phyloP scores from a whole-genome alignment of 2,329 filamentous ascomycete genomes.

The Cercospora nicotianae region DNA sequence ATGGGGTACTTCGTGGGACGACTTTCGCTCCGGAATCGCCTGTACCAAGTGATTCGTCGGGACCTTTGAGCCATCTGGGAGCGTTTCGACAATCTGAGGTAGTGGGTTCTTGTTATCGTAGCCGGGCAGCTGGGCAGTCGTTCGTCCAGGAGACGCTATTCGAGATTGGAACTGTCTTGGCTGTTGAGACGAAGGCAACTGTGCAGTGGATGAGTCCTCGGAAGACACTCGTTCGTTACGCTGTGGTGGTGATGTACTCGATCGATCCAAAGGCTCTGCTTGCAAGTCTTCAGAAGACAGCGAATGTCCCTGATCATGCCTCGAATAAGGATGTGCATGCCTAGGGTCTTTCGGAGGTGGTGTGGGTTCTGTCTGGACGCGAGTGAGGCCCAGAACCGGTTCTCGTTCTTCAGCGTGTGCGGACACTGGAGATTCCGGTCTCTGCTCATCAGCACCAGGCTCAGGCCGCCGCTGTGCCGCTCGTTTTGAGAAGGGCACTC shows the following conservation, averaged over 20 bases:
- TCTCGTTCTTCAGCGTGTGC: constrained; percentile 38
- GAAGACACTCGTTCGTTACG: constrained; percentile 19
- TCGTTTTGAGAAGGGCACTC: constrained; percentile 73
- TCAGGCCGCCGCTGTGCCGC: constrained; percentile 63
- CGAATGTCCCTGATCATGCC: constrained; percentile 44
- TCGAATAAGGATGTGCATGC: constrained; percentile 64
- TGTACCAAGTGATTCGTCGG: constrained; percentile 31
- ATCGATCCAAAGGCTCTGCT: constrained; percentile 13
- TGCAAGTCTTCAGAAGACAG: constrained; percentile 36
- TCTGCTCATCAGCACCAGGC: constrained; percentile 56
- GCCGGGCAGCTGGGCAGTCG: constrained; percentile 54
- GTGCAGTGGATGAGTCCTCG: constrained; percentile 35
- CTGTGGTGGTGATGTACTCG: constrained; percentile 12
- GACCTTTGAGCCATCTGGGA: constrained; percentile 39
- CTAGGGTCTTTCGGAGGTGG: constrained; percentile 43
- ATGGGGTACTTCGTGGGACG: constrained; percentile 41
- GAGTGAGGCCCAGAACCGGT: constrained; percentile 55
- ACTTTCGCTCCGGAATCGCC: constrained; percentile 53
- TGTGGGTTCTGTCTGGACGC: constrained; percentile 70
- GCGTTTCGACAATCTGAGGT: constrained; percentile 65
- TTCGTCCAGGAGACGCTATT: constrained; percentile 56
- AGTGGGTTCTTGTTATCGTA: constrained; percentile 47
- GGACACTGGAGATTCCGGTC: constrained; percentile 49
- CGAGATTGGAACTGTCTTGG: constrained; percentile 56
- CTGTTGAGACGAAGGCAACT: constrained; percentile 41